Conservation (phyloP, 164 flowering plant species). For the Paratinospora sagittata region DNA sequence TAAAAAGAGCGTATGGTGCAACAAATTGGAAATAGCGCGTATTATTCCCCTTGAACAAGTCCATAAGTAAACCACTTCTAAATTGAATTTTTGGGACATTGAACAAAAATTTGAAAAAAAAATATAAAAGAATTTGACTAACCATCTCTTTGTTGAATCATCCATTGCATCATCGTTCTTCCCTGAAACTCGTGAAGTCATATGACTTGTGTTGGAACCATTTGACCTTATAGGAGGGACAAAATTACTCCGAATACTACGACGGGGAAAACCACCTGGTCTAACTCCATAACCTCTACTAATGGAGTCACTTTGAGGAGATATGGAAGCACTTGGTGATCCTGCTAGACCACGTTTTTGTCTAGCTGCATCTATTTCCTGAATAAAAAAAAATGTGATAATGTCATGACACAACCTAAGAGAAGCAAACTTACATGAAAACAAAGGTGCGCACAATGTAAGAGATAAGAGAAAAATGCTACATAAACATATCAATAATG, state of each 20-base stretch:
- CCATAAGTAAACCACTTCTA: background rate
- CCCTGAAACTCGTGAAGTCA: conserved; percentile 56
- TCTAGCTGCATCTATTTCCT: conserved; percentile 85
- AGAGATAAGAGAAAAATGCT: background rate
- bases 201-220: conserved; percentile 54
- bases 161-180: conserved; percentile 71
- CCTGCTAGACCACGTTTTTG: conserved; percentile 59
- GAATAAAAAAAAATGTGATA: conserved; percentile 3
- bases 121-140: conserved; percentile 14
- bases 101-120: background rate
- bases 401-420: background rate
- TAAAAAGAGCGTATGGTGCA: background rate
- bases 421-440: background rate
- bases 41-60: background rate
- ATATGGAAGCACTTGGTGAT: conserved; percentile 60
- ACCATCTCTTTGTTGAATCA: conserved; percentile 89
- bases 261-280: conserved; percentile 63
- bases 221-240: conserved; percentile 85
- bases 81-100: background rate
- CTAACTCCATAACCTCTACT: conserved; percentile 50
- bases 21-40: background rate
- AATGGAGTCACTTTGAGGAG: conserved; percentile 55
- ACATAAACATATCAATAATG: background rate
- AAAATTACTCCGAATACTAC: conserved; percentile 87
- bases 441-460: background rate